These are phyloP conservation scores for Parachaetomium inaequale DNA, from an alignment of 495 filamentous ascomycete species.

Conservation along the genomic window DNA sequence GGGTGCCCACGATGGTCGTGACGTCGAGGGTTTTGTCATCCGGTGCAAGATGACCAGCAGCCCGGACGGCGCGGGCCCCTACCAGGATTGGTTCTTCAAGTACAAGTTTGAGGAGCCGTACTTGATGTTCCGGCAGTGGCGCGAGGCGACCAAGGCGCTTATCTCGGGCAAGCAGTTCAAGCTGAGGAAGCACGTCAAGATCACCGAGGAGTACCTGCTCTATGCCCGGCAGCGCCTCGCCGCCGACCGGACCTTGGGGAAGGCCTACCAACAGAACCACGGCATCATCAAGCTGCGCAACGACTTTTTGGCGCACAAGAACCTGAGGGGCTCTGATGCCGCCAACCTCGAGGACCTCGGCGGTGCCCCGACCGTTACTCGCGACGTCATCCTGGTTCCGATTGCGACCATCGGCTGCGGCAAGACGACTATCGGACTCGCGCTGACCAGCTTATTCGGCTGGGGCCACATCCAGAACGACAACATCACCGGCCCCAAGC, in stretches of 20 bases:
- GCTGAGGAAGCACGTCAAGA: constrained; percentile 79
- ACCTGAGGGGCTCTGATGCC: constrained; percentile 76
- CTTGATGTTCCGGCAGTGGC: constrained; percentile 97
- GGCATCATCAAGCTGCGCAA: constrained; percentile 92
- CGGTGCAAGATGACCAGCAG: constrained; percentile 65
- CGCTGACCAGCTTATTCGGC: constrained; percentile 74
- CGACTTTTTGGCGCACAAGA: constrained; percentile 74
- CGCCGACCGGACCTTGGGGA: constrained; percentile 57
- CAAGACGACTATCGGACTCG: constrained; percentile 89
- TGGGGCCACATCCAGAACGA: constrained; percentile 98
- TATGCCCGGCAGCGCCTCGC: constrained; percentile 73
- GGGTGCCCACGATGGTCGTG: constrained; percentile 80
- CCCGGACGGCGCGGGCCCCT: constrained; percentile 40
- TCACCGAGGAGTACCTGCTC: constrained; percentile 85
- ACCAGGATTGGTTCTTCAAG: constrained; percentile 97
- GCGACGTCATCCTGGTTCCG: constrained; percentile 73
- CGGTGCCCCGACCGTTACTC: constrained; percentile 44
- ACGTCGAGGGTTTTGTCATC: constrained; percentile 96
- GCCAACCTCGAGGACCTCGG: constrained; percentile 41
- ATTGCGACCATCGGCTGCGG: constrained; percentile 93
- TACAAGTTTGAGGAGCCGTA: constrained; percentile 99
- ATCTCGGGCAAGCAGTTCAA: constrained; percentile 71
- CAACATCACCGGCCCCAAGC: constrained; percentile 76
- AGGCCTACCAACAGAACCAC: constrained; percentile 77
- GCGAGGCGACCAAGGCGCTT: constrained; percentile 89